Percentiles rank a stretch among this genome's conserved stretches.
phyloP scores from a whole-genome alignment of 345 rosid species.

The Rhizophora mangle region DNA sequence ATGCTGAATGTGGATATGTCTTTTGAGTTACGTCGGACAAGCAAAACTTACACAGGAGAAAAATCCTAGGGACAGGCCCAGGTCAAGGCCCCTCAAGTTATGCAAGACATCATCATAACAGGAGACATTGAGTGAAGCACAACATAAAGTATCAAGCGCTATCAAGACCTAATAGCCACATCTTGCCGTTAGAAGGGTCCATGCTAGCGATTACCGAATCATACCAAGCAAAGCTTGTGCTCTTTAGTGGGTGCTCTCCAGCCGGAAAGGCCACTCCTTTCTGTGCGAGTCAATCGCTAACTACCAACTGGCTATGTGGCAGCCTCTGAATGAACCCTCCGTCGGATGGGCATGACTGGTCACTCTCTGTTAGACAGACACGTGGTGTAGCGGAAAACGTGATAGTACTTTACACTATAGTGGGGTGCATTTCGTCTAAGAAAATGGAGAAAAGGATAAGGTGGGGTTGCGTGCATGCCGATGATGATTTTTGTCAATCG shows the following conservation, averaged over 20 bases:
- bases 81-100: not conserved
- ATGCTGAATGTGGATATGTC: too few species aligned
- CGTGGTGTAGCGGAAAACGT: not conserved
- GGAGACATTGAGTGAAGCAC: not conserved
- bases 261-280: constrained; percentile 2
- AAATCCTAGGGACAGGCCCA: constrained; percentile 3
- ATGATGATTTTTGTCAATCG: too few species aligned
- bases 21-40: too few species aligned
- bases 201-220: not conserved
- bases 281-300: constrained; percentile 6
- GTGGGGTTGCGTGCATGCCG: too few species aligned
- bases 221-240: not conserved
- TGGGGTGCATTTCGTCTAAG: not conserved
- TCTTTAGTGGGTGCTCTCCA: constrained; percentile 14
- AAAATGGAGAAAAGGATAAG: not conserved
- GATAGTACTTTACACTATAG: not conserved
- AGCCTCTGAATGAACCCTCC: constrained; percentile 12
- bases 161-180: not conserved
- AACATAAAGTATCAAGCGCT: not conserved
- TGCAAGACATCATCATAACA: constrained; percentile 9
- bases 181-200: constrained; percentile 10
- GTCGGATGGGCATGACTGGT: not conserved
- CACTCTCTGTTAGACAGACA: not conserved
- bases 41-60: not conserved
- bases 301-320: constrained; percentile 13